These are phyloP conservation scores for Brassica napus DNA, from an alignment of 345 rosid species.

Conservation along the genomic window DNA sequence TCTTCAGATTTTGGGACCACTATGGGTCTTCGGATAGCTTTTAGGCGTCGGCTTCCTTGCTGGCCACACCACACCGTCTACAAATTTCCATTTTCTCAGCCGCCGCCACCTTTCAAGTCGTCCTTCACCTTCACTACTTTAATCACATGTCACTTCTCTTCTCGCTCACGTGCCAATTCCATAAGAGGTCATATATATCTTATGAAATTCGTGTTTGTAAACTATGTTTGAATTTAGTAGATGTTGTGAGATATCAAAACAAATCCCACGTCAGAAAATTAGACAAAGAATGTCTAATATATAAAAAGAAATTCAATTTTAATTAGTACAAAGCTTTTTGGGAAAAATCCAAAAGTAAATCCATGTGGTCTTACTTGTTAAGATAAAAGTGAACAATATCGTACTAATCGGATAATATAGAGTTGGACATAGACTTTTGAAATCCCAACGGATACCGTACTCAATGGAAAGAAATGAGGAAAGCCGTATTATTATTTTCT, in stretches of 20 bases:
- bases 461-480: conserved; percentile 23
- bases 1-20: conserved; percentile 38
- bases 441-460: not conserved
- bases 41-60: conserved; percentile 34
- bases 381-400: too few species aligned
- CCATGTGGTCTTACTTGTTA: too few species aligned
- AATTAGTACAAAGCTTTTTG: too few species aligned
- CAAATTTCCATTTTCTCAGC: conserved; percentile 17
- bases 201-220: conserved; percentile 5
- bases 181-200: conserved; percentile 10
- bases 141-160: conserved; percentile 27
- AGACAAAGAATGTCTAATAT: too few species aligned
- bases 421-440: too few species aligned
- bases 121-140: conserved; percentile 12
- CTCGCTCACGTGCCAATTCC: conserved; percentile 26
- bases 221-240: not conserved
- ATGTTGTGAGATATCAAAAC: not conserved
- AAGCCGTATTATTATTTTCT: not conserved
- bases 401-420: too few species aligned
- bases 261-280: too few species aligned
- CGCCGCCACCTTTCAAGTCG: conserved; percentile 30
- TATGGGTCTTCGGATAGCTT: conserved; percentile 25
- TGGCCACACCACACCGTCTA: conserved; percentile 33
- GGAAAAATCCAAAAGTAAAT: too few species aligned
- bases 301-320: too few species aligned